phyloP scores from a whole-genome alignment of 306 rosid species.

The Cucumis melo region DNA sequence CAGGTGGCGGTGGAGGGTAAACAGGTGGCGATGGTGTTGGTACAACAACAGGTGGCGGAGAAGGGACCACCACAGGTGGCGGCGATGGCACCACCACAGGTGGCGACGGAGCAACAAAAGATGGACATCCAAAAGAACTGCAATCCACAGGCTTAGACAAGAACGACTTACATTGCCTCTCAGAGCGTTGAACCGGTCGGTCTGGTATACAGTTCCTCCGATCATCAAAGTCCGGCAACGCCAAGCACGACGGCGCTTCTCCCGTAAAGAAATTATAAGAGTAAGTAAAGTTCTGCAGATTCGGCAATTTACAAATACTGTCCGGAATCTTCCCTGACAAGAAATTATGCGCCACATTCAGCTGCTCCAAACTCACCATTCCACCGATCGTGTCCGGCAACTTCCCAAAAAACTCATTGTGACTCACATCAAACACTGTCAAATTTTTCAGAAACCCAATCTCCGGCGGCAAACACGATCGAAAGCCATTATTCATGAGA shows the following conservation, averaged over 20 bases:
- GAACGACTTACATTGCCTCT: conserved; percentile 65
- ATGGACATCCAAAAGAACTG: conserved; percentile 45
- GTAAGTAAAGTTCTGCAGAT: conserved; percentile 62
- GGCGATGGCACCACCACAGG: conserved; percentile 4
- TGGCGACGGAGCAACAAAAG: conserved; percentile 21
- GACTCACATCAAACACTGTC: conserved; percentile 84
- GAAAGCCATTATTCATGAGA: conserved; percentile 53
- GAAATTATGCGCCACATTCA: conserved; percentile 83
- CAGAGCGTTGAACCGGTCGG: conserved; percentile 52
- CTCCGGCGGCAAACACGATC: conserved; percentile 73
- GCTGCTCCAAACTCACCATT: conserved; percentile 52
- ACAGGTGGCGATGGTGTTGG: not conserved
- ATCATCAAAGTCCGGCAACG: conserved; percentile 41
- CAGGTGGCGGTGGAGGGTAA: not conserved
- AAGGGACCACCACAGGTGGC: not conserved
- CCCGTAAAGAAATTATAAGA: conserved; percentile 74
- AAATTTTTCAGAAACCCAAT: conserved; percentile 59
- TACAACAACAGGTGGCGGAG: conserved; percentile 2
- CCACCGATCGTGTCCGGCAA: conserved; percentile 52
- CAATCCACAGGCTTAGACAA: conserved; percentile 73
- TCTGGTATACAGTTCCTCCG: conserved; percentile 57
- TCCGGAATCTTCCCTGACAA: conserved; percentile 70
- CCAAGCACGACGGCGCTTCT: conserved; percentile 63
- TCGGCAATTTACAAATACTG: conserved; percentile 55
- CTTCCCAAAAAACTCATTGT: conserved; percentile 59